Evolutionary conservation across 176 grass and related monocot genomes (phyloP).

Genomic region (Paspalum vaginatum): DNA sequence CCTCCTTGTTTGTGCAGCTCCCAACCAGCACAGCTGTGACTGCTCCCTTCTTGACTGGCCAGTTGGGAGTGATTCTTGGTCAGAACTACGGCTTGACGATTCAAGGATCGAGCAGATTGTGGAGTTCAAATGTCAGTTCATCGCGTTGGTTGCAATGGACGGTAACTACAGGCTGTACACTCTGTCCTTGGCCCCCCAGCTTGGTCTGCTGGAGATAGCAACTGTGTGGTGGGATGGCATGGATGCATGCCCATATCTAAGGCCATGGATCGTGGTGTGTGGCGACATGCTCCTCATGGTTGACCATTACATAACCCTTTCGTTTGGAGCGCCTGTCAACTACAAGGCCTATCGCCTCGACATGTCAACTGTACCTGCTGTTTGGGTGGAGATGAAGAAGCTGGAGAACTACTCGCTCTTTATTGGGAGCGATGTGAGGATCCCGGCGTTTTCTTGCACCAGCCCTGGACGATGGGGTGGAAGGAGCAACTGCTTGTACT

Average conservation of each 20-base stretch:
- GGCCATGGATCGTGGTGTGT: slow-evolving; percentile 43
- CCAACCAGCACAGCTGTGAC: background rate
- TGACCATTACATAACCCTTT: background rate
- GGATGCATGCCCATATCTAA: background rate
- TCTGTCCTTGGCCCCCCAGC: slow-evolving; percentile 34
- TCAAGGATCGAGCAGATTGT: slow-evolving; percentile 28
- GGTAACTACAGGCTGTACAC: background rate
- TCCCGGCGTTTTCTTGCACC: slow-evolving; percentile 36
- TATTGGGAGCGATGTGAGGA: background rate
- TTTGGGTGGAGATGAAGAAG: slow-evolving; percentile 38
- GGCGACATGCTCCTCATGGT: slow-evolving; percentile 49
- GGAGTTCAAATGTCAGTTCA: slow-evolving; percentile 45
- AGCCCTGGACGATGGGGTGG: slow-evolving; percentile 48
- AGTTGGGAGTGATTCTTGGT: slow-evolving; percentile 30
- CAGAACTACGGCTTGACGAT: background rate
- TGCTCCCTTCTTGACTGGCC: slow-evolving; percentile 43
- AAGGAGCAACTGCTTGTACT: slow-evolving; percentile 53
- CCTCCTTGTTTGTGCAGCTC: slow-evolving; percentile 36
- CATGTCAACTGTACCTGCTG: slow-evolving; percentile 21
- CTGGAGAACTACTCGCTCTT: slow-evolving; percentile 54
- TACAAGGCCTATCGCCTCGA: slow-evolving; percentile 37
- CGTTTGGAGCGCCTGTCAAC: background rate
- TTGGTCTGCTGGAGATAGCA: slow-evolving; percentile 24
- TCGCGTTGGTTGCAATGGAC: slow-evolving; percentile 39
- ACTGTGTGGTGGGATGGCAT: background rate